phyloP scores from a whole-genome alignment of 371 early-diverging fungal genomes.

The Zancudomyces culisetae region DNA sequence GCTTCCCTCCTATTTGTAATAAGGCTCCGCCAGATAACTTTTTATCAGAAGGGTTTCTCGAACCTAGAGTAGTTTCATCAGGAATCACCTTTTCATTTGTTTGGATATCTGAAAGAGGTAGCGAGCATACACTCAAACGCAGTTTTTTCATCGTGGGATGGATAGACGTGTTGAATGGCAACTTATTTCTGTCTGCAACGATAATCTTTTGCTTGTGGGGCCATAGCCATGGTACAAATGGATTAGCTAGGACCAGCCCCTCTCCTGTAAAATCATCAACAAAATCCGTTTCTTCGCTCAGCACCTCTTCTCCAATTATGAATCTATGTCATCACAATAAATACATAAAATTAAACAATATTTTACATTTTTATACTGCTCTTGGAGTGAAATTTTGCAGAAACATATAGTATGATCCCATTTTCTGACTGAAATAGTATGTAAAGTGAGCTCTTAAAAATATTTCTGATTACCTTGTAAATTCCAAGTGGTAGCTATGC shows the following conservation, averaged over 20 bases:
- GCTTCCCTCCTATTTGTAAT: too few relatives aligned
- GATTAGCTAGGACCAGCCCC: slow-evolving; percentile 44
- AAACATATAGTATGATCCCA: too few relatives aligned
- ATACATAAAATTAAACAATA: neutral
- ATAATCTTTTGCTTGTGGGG: slow-evolving; percentile 21
- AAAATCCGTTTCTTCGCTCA: slow-evolving; percentile 75
- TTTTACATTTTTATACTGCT: neutral
- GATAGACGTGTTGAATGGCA: slow-evolving; percentile 14
- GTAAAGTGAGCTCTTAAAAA: too few relatives aligned
- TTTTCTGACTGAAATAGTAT: too few relatives aligned
- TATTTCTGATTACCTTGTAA: slow-evolving; percentile 24
- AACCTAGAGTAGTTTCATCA: too few relatives aligned
- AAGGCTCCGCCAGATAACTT: too few relatives aligned
- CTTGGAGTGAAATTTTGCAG: neutral
- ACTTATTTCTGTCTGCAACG: neutral
- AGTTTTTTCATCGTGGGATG: slow-evolving; percentile 17
- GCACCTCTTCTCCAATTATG: slow-evolving; percentile 55
- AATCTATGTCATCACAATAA: slow-evolving; percentile 23
- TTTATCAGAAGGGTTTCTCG: too few relatives aligned
- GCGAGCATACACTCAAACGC: neutral
- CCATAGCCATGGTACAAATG: slow-evolving; percentile 68
- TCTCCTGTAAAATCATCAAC: slow-evolving; percentile 56
- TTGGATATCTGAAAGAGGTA: too few relatives aligned
- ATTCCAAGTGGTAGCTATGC: slow-evolving; percentile 51
- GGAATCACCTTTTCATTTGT: too few relatives aligned